Evolutionary conservation across 2,329 filamentous ascomycete genomes (phyloP).

Genomic region (Fusarium odoratissimum): DNA sequence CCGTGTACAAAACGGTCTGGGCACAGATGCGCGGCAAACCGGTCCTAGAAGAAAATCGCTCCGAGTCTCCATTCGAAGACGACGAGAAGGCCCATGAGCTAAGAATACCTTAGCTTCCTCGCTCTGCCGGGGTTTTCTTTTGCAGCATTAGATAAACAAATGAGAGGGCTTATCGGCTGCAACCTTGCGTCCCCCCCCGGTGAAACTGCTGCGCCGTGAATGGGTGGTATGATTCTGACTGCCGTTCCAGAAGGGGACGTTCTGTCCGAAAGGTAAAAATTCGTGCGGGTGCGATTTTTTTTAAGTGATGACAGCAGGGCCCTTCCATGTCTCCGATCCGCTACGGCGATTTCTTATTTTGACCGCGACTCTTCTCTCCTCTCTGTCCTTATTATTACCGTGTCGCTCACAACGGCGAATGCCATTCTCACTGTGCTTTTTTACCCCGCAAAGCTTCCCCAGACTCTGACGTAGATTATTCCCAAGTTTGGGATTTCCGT

Average conservation of each 20-base stretch:
- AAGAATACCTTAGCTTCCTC: constrained; percentile 32
- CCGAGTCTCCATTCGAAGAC: constrained; percentile 39
- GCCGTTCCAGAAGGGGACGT: constrained; percentile 25
- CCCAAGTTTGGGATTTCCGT: constrained; percentile 5
- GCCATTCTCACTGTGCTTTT: neutral
- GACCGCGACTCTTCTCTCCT: neutral
- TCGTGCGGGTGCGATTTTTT: neutral
- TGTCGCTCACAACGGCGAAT: neutral
- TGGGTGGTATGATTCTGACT: constrained; percentile 25
- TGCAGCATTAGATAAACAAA: constrained; percentile 24
- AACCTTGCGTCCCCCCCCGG: neutral
- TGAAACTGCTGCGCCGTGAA: neutral
- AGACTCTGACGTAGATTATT: constrained; percentile 7
- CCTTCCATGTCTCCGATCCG: constrained; percentile 5
- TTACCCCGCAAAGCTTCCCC: constrained; percentile 31
- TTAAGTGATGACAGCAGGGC: constrained; percentile 28
- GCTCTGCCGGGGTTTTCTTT: constrained; percentile 2
- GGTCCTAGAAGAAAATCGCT: constrained; percentile 31
- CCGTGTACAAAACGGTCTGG: constrained; percentile 50
- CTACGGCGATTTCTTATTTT: constrained; percentile 6
- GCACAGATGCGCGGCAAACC: constrained; percentile 38
- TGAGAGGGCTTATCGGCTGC: constrained; percentile 24
- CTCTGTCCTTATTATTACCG: neutral
- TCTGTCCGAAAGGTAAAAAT: neutral
- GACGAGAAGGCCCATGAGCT: constrained; percentile 36